These are phyloP conservation scores for Fusarium bulbicola DNA, from an alignment of 2,329 filamentous ascomycete species.

Conservation along the genomic window DNA sequence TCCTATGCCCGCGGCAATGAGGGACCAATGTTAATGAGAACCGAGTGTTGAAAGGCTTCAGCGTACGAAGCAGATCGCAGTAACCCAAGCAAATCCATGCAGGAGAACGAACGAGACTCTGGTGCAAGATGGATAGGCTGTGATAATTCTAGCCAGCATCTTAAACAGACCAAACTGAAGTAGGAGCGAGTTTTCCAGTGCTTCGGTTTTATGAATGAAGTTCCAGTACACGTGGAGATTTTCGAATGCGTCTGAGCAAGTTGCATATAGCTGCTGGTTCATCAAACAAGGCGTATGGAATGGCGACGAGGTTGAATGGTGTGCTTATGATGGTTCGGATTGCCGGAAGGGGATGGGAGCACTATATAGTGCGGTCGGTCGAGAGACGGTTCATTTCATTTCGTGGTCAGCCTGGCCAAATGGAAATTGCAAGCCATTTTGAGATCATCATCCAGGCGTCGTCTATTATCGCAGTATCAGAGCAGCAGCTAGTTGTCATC, in stretches of 20 bases:
- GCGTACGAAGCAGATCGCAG: not conserved
- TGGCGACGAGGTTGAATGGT: slow-evolving; percentile 3
- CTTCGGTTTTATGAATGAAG: not conserved
- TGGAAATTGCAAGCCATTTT: not conserved
- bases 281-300: not conserved
- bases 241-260: not conserved
- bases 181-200: slow-evolving; percentile 3
- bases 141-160: not conserved
- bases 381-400: slow-evolving; percentile 6
- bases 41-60: not conserved
- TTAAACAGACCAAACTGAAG: slow-evolving; percentile 6
- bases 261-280: not conserved
- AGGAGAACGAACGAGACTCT: not conserved
- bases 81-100: not conserved
- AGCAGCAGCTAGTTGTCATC: slow-evolving; percentile 17
- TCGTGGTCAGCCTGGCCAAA: slow-evolving; percentile 2
- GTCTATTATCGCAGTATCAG: slow-evolving; percentile 9
- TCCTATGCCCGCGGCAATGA: not conserved
- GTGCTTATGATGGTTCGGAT: slow-evolving; percentile 30
- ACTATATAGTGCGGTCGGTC: slow-evolving; percentile 1
- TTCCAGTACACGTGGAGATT: not conserved
- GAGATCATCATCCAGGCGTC: not conserved
- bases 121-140: not conserved
- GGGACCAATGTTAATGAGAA: not conserved
- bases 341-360: slow-evolving; percentile 25